phyloP scores from a whole-genome alignment of 129 eudicot genomes.

The Pittosporum tobira region DNA sequence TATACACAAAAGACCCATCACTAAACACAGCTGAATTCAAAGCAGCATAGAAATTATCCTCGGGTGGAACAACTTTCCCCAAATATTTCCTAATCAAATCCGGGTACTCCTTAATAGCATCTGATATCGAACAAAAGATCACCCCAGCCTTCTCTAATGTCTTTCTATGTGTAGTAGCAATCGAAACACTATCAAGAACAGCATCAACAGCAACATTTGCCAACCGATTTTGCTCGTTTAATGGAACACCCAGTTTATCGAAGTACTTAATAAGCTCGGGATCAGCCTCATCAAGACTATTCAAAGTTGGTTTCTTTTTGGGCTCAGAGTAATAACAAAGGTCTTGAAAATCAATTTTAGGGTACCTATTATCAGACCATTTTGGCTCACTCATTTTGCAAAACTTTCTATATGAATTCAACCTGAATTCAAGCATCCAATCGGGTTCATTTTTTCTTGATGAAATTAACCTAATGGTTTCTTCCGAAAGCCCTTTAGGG shows the following conservation, averaged over 20 bases:
- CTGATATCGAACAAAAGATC: constrained; percentile 86
- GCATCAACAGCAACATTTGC: constrained; percentile 98
- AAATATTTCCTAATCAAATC: constrained; percentile 72
- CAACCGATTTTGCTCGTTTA: constrained; percentile 62
- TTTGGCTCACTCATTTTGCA: constrained; percentile 65
- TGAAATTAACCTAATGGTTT: constrained; percentile 71
- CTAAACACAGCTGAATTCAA: constrained; percentile 93
- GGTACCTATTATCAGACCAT: constrained; percentile 91
- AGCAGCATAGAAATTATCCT: constrained; percentile 88
- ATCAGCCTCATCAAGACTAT: constrained; percentile 89
- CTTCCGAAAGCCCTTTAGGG: constrained; percentile 82
- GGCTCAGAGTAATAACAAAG: constrained; percentile 89
- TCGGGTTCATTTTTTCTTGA: constrained; percentile 76
- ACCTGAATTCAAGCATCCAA: constrained; percentile 98
- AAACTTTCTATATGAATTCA: constrained; percentile 60
- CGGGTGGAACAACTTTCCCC: constrained; percentile 75
- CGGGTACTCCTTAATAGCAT: constrained; percentile 77
- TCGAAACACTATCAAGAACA: constrained; percentile 92
- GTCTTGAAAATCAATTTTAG: constrained; percentile 58
- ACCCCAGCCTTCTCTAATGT: constrained; percentile 73
- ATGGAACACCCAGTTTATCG: constrained; percentile 65
- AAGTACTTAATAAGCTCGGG: constrained; percentile 87
- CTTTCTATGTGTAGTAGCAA: constrained; percentile 91
- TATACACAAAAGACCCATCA: constrained; percentile 90
- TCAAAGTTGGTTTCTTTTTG: constrained; percentile 76